Evolutionary conservation across 352 stramenopile genomes (phyloP).

Genomic region (Hyaloperonospora arabidopsidis): DNA sequence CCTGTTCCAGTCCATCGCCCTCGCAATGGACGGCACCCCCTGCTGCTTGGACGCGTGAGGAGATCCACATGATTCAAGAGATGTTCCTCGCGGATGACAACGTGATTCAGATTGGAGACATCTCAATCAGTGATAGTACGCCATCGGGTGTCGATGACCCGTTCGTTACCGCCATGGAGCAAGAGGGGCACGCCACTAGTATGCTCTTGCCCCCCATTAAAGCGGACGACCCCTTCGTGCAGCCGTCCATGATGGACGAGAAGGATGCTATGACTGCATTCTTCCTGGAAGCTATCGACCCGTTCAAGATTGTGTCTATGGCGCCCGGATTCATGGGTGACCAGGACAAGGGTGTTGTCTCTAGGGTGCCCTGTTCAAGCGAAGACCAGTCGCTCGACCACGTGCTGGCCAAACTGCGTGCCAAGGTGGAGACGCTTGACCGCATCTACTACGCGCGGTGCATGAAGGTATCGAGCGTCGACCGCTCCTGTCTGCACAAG

Average conservation of each 20-base stretch:
- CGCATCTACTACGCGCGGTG: slow-evolving; percentile 61
- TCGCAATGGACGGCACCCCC: slow-evolving; percentile 23
- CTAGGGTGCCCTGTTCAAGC: slow-evolving; percentile 2
- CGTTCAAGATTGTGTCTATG: slow-evolving; percentile 32
- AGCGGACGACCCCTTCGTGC: slow-evolving; percentile 36
- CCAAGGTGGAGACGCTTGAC: slow-evolving; percentile 42
- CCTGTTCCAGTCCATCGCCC: slow-evolving; percentile 3
- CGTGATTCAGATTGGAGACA: slow-evolving; percentile 36
- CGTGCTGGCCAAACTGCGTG: slow-evolving; percentile 39
- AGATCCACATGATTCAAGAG: slow-evolving; percentile 54
- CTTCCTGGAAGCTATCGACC: slow-evolving; percentile 52
- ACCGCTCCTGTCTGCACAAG: slow-evolving; percentile 29
- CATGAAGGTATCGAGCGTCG: slow-evolving; percentile 29
- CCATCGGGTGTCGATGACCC: slow-evolving; percentile 13
- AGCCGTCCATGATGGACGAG: slow-evolving; percentile 45
- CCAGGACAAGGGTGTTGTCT: slow-evolving; percentile 4
- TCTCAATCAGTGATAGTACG: slow-evolving; percentile 28
- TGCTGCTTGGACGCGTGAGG: slow-evolving; percentile 35
- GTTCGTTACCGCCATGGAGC: slow-evolving; percentile 16
- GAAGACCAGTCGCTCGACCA: slow-evolving; percentile 27
- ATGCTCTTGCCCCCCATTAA: slow-evolving; percentile 55
- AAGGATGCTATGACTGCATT: slow-evolving; percentile 56
- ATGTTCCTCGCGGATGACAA: slow-evolving; percentile 41
- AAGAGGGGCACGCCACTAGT: slow-evolving; percentile 35
- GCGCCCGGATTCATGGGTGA: slow-evolving; percentile 1